A percentile compares a stretch with the other conserved stretches of the same genome.
phyloP scores from a whole-genome alignment of 495 filamentous ascomycete genomes.

The Neurospora sp. region DNA sequence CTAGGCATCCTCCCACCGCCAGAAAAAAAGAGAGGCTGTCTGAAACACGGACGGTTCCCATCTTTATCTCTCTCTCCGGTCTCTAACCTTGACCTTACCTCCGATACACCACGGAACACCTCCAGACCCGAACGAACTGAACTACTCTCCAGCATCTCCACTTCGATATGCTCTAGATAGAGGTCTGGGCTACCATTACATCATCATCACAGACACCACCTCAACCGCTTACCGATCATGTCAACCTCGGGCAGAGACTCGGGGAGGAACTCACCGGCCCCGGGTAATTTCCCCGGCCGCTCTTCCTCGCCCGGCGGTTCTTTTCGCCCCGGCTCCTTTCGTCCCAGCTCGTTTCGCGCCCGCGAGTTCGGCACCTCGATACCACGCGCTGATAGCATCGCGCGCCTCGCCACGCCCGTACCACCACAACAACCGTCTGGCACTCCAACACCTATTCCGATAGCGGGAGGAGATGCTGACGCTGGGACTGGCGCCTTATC shows the following conservation, averaged over 20 bases:
- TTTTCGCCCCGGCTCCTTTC: slow-evolving; percentile 24
- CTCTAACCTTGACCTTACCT: background rate
- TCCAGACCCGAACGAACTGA: background rate
- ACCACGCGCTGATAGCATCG: slow-evolving; percentile 55
- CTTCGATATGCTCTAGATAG: background rate
- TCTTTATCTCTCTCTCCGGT: background rate
- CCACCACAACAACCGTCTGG: slow-evolving; percentile 32
- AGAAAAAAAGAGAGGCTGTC: background rate
- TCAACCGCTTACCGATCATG: slow-evolving; percentile 16
- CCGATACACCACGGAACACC: background rate
- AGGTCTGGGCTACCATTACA: slow-evolving; percentile 1
- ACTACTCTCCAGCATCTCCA: background rate
- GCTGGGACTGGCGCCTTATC: slow-evolving; percentile 26
- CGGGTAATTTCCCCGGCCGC: slow-evolving; percentile 1
- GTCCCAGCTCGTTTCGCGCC: slow-evolving; percentile 31
- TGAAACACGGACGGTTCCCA: background rate
- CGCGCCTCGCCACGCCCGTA: slow-evolving; percentile 61
- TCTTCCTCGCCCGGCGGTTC: slow-evolving; percentile 31
- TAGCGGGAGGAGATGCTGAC: slow-evolving; percentile 16
- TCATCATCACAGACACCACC: background rate
- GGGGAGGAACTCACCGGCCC: slow-evolving; percentile 23
- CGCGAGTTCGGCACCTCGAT: slow-evolving; percentile 33
- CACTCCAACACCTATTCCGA: slow-evolving; percentile 33
- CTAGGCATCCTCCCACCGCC: background rate
- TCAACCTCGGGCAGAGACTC: slow-evolving; percentile 19